These are phyloP conservation scores for Cicer bijugum DNA, from an alignment of 306 rosid species.

Conservation along the genomic window DNA sequence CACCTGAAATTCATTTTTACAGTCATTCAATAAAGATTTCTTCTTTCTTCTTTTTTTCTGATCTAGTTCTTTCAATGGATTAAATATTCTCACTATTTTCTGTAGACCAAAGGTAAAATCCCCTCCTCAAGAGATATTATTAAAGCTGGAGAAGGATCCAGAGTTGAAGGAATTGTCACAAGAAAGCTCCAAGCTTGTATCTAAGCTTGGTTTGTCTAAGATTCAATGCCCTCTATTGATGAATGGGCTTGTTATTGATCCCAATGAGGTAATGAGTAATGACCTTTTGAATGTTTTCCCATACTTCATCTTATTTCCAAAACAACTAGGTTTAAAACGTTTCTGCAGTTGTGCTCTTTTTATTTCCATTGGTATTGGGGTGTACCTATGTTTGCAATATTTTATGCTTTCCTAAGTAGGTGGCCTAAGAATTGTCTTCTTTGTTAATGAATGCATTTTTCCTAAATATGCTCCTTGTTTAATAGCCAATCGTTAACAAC, in stretches of 20 bases:
- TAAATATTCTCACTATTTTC: slow-evolving; percentile 46
- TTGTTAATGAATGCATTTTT: not conserved
- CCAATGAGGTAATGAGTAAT: slow-evolving; percentile 74
- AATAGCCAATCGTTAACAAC: slow-evolving; percentile 10
- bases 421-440: slow-evolving; percentile 20
- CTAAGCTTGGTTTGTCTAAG: slow-evolving; percentile 81
- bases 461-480: slow-evolving; percentile 5
- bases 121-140: slow-evolving; percentile 81
- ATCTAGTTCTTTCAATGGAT: slow-evolving; percentile 1
- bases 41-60: slow-evolving; percentile 20
- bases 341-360: slow-evolving; percentile 4
- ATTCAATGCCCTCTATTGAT: slow-evolving; percentile 73
- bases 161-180: slow-evolving; percentile 68
- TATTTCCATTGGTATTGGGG: not conserved
- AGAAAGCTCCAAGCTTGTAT: slow-evolving; percentile 76
- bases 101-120: slow-evolving; percentile 84
- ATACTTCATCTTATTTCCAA: slow-evolving; percentile 33
- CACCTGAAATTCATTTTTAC: not conserved
- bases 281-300: slow-evolving; percentile 33
- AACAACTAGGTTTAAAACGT: not conserved
- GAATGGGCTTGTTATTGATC: slow-evolving; percentile 90
- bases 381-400: slow-evolving; percentile 1
- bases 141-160: slow-evolving; percentile 83
- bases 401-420: not conserved
- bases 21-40: not conserved